Percentiles rank a stretch among this genome's conserved stretches.
Conservation (phyloP, 345 rosid species). For the Populus pruinosa region DNA sequence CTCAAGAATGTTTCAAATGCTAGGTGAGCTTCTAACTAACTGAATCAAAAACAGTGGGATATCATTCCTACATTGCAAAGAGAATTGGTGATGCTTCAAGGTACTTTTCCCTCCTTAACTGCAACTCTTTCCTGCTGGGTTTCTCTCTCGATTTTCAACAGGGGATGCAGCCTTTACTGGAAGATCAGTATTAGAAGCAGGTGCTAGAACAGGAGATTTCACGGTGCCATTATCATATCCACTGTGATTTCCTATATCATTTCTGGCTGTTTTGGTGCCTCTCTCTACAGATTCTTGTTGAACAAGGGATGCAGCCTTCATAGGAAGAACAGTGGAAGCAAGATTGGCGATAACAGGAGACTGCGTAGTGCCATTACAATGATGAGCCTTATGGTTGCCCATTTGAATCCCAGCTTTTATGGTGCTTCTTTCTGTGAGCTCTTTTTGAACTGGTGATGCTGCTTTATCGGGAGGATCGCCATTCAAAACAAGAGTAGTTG, state of each 20-base stretch:
- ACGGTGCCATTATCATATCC: too few relatives aligned
- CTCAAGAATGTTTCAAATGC: not conserved
- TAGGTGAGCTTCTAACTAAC: not conserved
- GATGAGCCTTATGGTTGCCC: constrained; percentile 7
- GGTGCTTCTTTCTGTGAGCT: constrained; percentile 6
- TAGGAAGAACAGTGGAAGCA: not conserved
- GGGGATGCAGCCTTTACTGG: constrained; percentile 10
- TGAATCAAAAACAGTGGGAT: not conserved
- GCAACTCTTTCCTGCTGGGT: constrained; percentile 2
- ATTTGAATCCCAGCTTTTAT: constrained; percentile 15
- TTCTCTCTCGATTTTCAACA: constrained; percentile 10
- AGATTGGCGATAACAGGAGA: constrained; percentile 7
- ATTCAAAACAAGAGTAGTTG: too few relatives aligned
- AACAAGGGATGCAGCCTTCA: not conserved
- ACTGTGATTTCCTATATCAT: not conserved
- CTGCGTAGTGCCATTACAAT: constrained; percentile 20
- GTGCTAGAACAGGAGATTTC: not conserved
- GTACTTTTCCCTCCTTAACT: constrained; percentile 3
- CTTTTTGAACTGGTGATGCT: not conserved
- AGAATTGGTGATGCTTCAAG: not conserved
- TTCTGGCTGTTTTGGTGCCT: not conserved
- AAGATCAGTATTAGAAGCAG: constrained; percentile 3
- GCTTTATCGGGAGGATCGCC: too few relatives aligned
- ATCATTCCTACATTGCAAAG: not conserved
- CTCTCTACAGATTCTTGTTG: not conserved